Base-by-base conservation (phyloP, 495 filamentous ascomycete genomes). In the Parachaetomium inaequale region DNA sequence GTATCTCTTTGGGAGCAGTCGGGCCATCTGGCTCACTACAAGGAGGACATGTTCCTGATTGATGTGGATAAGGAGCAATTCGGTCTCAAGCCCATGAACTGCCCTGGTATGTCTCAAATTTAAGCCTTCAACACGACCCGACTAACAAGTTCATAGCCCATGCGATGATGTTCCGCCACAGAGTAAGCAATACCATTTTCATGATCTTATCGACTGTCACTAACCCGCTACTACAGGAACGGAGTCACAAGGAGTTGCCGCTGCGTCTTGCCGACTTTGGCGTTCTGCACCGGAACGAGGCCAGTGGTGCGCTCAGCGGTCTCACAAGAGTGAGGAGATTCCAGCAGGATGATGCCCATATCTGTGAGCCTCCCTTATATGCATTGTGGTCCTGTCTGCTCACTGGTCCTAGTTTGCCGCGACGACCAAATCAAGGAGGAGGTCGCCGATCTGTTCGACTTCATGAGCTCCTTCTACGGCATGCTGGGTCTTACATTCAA, bases 61-160 rank as follows among this genome's bases (percentile, higher is more conserved):
- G 87, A 95, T 36, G 84, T 93, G 36, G 92, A 98, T 70, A 96
- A 98, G 81, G 86, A 91, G 59, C 84, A 88, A 50, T 92, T 84
- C 73, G 89, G 80, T 14, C 81, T 98, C 43, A 98, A 98, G 79
- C 94, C 95, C 36, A 98, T 98, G 94, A 98, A 98, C 76, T 98
- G 94, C 76, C 94, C 95, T 4, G 91, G 89, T 64, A 56, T 50
- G 42, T 42, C 12, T 15, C 11, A 8, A 90, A 94, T 74, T 89
- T 86, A 66, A 73, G 90, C 28, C 71, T 82, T 10, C 28, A 32
- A 19, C 77, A 17, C 87, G 90, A 71, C 81, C 25, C 19, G 23
- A 17, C 47, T 66, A 19, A 62, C 49, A 19, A 31, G 19, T 7
- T 23, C 23, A 14, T 34, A 65, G 71, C 71, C 26, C 71, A 73